Base-by-base conservation (phyloP, 495 filamentous ascomycete genomes). In the Paragyromitra xinjiangensis region DNA sequence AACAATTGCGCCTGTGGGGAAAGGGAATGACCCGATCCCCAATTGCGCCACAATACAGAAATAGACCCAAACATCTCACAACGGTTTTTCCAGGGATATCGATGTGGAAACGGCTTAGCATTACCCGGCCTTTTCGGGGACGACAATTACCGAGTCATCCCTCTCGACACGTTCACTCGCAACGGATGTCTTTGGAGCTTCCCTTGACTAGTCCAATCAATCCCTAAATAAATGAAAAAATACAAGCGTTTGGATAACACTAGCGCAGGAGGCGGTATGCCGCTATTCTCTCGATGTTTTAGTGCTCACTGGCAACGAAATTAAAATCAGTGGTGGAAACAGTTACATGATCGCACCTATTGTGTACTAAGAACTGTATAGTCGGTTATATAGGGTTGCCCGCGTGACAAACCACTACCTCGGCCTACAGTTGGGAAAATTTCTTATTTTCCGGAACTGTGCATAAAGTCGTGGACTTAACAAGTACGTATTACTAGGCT, bases 91-190 rank as follows among this genome's bases (percentile, higher is more conserved):
- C 51, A 64, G 68, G 66, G 67, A 76, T 64, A 55, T 45, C 40
- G 61, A 44, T 53, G 40, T 42, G n/a, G 48, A 64, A 56, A 64
- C 24, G 48, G 16, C 16, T 40, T 59, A 51, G 29, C 62, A 42
- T 77, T 77, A 77, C 74, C 74, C 74, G 74, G 74, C 69, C 61
- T 73, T 64, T 53, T 16, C 56, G 37, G 26, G 6, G 40, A 67
- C 71, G 51, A 67, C 53, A 5, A 61, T 62, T 69, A 58, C 66
- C 65, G 19, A 24, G 29, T 29, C 11, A 34, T 29, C 24, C 9
- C 14, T 58, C 26, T 29, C 26, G 26, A 29, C 26, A 29, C 26
- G 29, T 34, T 34, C 8, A 39, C 3, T 37, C 7, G 4, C 12
- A 22, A 24, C 24, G 40, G 34, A 16, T 34, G 22, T 34, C 8